phyloP scores from a whole-genome alignment of 768 basidiomycete species.

The Clitopilus passeckerianus region DNA sequence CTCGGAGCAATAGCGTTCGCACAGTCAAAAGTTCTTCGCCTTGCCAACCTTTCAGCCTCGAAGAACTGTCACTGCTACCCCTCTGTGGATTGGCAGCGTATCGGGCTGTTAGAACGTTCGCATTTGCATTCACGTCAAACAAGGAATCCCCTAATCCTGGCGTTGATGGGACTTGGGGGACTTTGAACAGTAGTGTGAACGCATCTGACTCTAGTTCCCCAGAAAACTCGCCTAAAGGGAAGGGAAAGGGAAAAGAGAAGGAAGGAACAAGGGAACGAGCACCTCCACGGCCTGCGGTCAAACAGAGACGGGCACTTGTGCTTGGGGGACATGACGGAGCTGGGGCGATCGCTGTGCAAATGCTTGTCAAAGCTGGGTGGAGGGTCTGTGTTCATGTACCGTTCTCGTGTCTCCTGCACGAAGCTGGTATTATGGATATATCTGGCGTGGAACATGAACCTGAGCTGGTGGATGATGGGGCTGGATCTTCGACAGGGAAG shows the following conservation, averaged over 20 bases:
- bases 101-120: slow-evolving; percentile 71
- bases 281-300: slow-evolving; percentile 3
- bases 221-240: neutral
- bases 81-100: slow-evolving; percentile 78
- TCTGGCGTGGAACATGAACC: slow-evolving; percentile 1
- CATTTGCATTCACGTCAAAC: slow-evolving; percentile 32
- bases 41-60: slow-evolving; percentile 34
- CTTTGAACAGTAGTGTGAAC: slow-evolving; percentile 3
- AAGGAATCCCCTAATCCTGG: neutral
- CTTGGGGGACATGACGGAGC: slow-evolving; percentile 70
- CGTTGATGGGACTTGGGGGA: slow-evolving; percentile 1
- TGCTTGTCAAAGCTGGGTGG: slow-evolving; percentile 68
- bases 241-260: slow-evolving; percentile 1
- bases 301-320: slow-evolving; percentile 44
- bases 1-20: slow-evolving; percentile 1
- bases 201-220: slow-evolving; percentile 8
- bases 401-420: slow-evolving; percentile 13
- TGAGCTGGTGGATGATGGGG: neutral
- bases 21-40: neutral
- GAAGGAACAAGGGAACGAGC: slow-evolving; percentile 10
- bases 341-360: slow-evolving; percentile 75
- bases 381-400: slow-evolving; percentile 68
- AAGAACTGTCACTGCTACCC: slow-evolving; percentile 79
- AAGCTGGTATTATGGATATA: slow-evolving; percentile 1
- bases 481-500: slow-evolving; percentile 16